Evolutionary conservation across 2,329 filamentous ascomycete genomes (phyloP), one percentile per base, ranked within the genome.

Genomic region (Hypoxylon sp.): DNA sequence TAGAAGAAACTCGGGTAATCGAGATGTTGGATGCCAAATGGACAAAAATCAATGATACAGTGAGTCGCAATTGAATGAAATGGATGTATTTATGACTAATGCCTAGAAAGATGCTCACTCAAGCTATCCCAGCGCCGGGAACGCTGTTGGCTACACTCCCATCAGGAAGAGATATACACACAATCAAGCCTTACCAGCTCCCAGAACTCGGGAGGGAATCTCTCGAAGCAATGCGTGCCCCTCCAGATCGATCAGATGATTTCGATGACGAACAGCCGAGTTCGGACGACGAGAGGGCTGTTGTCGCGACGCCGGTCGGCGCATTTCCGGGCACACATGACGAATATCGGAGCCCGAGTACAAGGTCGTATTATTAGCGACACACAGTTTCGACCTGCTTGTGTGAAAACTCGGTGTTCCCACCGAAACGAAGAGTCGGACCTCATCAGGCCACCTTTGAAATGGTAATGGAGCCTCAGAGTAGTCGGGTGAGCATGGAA

Each of bases 41-140:
- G 95, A 89, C 88, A 68, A 96, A 94, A 81, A 89, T 94, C 80
- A 99, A 99, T 76, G 93, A 98, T 79, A 97, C 93, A 17, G 93
- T 97, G 81, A 82, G 88, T 69, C 11, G 30, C 1, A 46, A 43
- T 5, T 10, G 14, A n/a, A 25, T 13, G 21, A 19, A n/a, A 17
- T 45, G 14, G 49, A 41, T 11, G 2, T 19, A 13, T 3, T 60
- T 17, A 11, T 43, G 51, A 23, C 36, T 57, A 38, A 64, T 69
- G 74, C 68, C 52, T 38, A 28, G 41, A 1, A 67, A 95, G 89
- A 90, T 97, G 74, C 93, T 94, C 66, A 91, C 93, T 0, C 93
- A 97, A 77, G 61, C 84, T 1, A 86, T 98, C 32, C 93, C 94
- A 0, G 85, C 91, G 0, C 86, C 87, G 3, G 90, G 90, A 13